These are phyloP conservation scores for Agrostemma githago DNA, from an alignment of 148 eudicot species.

Conservation along the genomic window DNA sequence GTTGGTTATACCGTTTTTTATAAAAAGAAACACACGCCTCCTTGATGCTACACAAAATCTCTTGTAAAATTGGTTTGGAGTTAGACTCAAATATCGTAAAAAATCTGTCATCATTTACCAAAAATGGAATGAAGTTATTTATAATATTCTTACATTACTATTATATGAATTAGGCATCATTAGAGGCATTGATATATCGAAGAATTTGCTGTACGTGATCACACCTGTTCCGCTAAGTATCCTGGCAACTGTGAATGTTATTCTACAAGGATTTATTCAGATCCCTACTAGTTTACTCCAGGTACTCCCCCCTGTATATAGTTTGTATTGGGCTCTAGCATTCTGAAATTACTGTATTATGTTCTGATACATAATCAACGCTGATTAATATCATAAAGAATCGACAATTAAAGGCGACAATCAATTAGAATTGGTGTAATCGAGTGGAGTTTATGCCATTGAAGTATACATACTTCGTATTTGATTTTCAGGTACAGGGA, in stretches of 20 bases:
- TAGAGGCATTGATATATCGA: conserved; percentile 59
- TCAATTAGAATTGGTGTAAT: no score
- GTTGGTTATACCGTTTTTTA: not conserved
- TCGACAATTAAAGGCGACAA: no score
- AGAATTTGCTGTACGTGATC: conserved; percentile 50
- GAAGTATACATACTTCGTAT: no score
- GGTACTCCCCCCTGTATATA: no score
- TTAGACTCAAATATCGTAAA: not conserved
- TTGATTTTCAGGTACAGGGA: conserved; percentile 55
- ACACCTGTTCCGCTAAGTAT: conserved; percentile 66
- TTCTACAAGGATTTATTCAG: conserved; percentile 75
- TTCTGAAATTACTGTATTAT: no score
- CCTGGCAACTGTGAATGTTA: conserved; percentile 62
- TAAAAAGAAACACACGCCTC: not conserved
- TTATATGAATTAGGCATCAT: conserved; percentile 56
- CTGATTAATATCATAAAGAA: no score
- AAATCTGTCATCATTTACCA: not conserved
- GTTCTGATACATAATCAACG: no score
- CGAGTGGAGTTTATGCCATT: no score
- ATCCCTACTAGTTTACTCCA: conserved; percentile 71
- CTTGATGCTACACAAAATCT: not conserved
- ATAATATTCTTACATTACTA: conserved; percentile 2
- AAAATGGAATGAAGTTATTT: no score
- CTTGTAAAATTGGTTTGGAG: no score
- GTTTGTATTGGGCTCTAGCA: no score